Percentiles rank a stretch among this genome's conserved stretches.
phyloP scores from a whole-genome alignment of 2,329 filamentous ascomycete genomes.

The Trichophyton simii region DNA sequence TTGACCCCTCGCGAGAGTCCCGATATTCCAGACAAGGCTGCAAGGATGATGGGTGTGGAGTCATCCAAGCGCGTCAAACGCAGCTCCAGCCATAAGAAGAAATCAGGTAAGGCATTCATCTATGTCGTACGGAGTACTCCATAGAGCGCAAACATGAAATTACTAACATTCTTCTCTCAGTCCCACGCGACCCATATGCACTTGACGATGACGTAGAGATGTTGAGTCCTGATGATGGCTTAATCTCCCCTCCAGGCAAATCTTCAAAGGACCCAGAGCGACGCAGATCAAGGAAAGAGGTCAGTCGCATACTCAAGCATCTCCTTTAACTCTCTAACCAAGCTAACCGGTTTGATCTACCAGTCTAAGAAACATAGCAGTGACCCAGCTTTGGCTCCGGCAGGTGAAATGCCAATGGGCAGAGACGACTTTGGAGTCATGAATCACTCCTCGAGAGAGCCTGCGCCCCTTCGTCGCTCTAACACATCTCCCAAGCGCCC shows the following conservation, averaged over 20 bases:
- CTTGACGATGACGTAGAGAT: slow-evolving; percentile 52
- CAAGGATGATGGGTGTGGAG: slow-evolving; percentile 57
- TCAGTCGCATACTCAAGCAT: slow-evolving; percentile 13
- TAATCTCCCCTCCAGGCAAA: slow-evolving; percentile 8
- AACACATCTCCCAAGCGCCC: slow-evolving; percentile 49
- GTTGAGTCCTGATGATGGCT: slow-evolving; percentile 34
- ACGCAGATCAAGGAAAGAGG: slow-evolving; percentile 28
- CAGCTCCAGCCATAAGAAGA: slow-evolving; percentile 18
- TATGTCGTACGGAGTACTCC: background rate
- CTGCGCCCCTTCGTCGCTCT: slow-evolving; percentile 46
- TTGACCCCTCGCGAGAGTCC: slow-evolving; percentile 57
- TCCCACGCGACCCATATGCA: slow-evolving; percentile 45
- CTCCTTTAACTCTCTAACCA: background rate
- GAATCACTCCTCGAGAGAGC: slow-evolving; percentile 37
- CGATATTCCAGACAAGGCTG: slow-evolving; percentile 61
- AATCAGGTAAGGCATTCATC: slow-evolving; percentile 3
- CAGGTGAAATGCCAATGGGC: slow-evolving; percentile 33
- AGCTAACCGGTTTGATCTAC: background rate
- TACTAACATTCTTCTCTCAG: slow-evolving; percentile 11
- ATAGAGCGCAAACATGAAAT: background rate
- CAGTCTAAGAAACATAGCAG: slow-evolving; percentile 21
- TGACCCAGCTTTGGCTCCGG: slow-evolving; percentile 36
- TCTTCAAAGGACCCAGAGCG: slow-evolving; percentile 21
- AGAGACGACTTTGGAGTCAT: slow-evolving; percentile 37
- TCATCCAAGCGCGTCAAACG: slow-evolving; percentile 36